Conservation (phyloP, 2,329 filamentous ascomycete genomes). For the Claviceps sp. region DNA sequence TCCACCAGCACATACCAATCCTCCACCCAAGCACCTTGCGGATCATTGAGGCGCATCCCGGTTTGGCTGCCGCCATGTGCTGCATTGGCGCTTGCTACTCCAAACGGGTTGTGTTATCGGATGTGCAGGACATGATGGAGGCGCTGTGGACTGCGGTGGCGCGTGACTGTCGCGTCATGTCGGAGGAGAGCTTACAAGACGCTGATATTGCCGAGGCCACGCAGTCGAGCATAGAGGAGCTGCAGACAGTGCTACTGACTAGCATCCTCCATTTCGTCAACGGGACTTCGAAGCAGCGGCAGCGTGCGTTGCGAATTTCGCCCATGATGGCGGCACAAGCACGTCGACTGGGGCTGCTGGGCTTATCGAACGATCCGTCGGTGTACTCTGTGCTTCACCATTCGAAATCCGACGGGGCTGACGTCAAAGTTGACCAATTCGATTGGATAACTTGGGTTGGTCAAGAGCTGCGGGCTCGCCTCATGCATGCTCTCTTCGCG, state of each 20-base stretch:
- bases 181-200: conserved; percentile 12
- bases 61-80: conserved; percentile 55
- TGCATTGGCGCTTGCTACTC: conserved; percentile 67
- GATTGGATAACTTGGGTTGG: conserved; percentile 56
- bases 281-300: conserved; percentile 51
- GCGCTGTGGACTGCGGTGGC: conserved; percentile 45
- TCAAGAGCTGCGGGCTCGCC: conserved; percentile 54
- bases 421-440: conserved; percentile 11
- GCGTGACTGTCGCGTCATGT: conserved; percentile 37
- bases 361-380: conserved; percentile 29
- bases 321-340: conserved; percentile 42
- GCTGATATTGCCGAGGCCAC: conserved; percentile 14
- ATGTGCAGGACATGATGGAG: conserved; percentile 57
- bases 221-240: conserved; percentile 43
- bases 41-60: conserved; percentile 50
- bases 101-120: conserved; percentile 40
- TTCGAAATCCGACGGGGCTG: conserved; percentile 42
- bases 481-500: conserved; percentile 52
- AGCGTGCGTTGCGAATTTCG: conserved; percentile 46
- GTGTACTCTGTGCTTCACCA: conserved; percentile 37
- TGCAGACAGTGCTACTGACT: conserved; percentile 52
- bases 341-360: conserved; percentile 42
- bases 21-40: conserved; percentile 61
- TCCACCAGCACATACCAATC: conserved; percentile 60
- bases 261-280: conserved; percentile 56